Percentiles rank a stretch among this genome's conserved stretches.
Evolutionary conservation across 305 asterid species (phyloP).

Genomic region (Fraxinus paxiana): DNA sequence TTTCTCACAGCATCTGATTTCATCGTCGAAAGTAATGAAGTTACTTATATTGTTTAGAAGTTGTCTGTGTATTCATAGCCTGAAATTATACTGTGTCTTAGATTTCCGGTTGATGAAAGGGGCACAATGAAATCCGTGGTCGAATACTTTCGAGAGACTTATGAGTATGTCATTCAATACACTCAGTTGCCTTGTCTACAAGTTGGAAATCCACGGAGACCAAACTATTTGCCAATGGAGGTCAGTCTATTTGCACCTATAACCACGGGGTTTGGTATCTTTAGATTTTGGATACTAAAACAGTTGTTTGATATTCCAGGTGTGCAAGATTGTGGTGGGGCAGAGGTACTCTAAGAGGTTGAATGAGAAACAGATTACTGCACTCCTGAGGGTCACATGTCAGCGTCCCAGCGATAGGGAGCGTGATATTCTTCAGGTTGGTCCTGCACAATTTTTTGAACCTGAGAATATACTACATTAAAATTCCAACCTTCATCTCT

Average conservation of each 20-base stretch:
- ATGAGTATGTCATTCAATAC: conserved; percentile 68
- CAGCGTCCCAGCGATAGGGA: conserved; percentile 91
- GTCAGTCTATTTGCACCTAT: conserved; percentile 30
- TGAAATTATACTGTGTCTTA: conserved; percentile 27
- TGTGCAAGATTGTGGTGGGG: conserved; percentile 88
- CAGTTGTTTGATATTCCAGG: conserved; percentile 39
- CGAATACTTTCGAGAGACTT: conserved; percentile 71
- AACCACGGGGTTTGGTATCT: neutral
- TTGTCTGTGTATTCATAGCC: neutral
- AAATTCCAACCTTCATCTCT: neutral
- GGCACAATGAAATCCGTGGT: conserved; percentile 80
- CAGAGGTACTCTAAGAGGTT: conserved; percentile 87
- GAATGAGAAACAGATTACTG: conserved; percentile 85
- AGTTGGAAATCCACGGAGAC: conserved; percentile 82
- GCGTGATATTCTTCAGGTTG: conserved; percentile 64
- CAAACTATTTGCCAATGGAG: conserved; percentile 95
- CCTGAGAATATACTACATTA: neutral
- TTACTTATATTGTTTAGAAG: neutral
- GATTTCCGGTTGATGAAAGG: conserved; percentile 74
- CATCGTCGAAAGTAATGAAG: neutral
- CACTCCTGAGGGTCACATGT: conserved; percentile 82
- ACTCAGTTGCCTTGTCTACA: conserved; percentile 82
- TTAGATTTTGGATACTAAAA: neutral
- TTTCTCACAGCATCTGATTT: neutral
- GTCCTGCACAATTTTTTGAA: neutral